These are phyloP conservation scores for Rubus parviflorus DNA, from an alignment of 306 rosid genomes.

Conservation along the genomic window DNA sequence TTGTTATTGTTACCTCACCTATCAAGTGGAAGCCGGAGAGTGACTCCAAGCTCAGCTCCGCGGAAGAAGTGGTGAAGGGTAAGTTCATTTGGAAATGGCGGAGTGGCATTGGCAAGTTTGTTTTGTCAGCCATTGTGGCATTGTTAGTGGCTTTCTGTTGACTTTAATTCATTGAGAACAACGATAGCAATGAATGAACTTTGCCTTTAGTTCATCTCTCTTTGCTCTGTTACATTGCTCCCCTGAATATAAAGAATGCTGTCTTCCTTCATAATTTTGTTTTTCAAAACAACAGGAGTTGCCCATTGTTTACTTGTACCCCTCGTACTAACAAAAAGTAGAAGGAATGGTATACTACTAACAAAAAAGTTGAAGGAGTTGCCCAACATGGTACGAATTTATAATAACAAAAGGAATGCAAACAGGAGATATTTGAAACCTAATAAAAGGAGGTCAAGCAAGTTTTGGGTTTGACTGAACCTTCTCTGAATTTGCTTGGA, in stretches of 20 bases:
- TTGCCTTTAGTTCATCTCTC: background rate
- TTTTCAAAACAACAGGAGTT: conserved; percentile 26
- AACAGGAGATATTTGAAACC: too few species aligned
- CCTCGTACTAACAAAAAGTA: too few species aligned
- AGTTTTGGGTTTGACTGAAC: too few species aligned
- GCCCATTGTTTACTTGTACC: conserved; percentile 41
- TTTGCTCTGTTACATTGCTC: background rate
- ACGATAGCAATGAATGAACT: conserved; percentile 19
- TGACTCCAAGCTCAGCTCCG: conserved; percentile 27
- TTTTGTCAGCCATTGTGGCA: conserved; percentile 79
- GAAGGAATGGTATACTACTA: too few species aligned
- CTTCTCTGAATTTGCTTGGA: too few species aligned
- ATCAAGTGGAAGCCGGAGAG: conserved; percentile 42
- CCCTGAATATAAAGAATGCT: background rate
- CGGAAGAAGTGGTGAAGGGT: conserved; percentile 22
- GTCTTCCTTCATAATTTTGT: background rate
- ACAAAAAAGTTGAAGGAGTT: too few species aligned
- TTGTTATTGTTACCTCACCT: background rate
- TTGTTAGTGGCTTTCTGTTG: conserved; percentile 84
- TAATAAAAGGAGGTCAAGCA: too few species aligned
- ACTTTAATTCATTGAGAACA: conserved; percentile 69
- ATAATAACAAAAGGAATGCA: too few species aligned
- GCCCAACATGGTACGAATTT: too few species aligned
- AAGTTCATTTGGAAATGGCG: conserved; percentile 64
- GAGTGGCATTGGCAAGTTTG: conserved; percentile 65